Evolutionary conservation across 371 early-diverging fungal species (phyloP), one percentile per base, ranked within the genome.

Genomic region (Synchytrium microbalum): DNA sequence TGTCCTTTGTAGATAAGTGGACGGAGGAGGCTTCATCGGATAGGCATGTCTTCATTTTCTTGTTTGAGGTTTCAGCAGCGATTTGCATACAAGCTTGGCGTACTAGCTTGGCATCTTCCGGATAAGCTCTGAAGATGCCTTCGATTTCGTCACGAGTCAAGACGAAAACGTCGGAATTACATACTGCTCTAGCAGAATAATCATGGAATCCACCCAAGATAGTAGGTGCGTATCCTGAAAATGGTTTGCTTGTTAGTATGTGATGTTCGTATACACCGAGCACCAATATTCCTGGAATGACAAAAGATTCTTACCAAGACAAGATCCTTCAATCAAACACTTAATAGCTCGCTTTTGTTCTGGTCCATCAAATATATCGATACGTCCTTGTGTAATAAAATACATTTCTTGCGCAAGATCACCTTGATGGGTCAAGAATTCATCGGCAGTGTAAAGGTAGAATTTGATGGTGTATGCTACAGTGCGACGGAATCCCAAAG

Each of bases 81-180:
- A 19, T 38, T 38, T 19, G 46, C 46, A 19, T 19, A 38, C 46
- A 38, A 38, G 46, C 71, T n/a, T 30, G 58, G 14, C 55, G 16
- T 30, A 77, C 79, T 19, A 66, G 46, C 25, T 59, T 52, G 16
- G 63, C 63, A 66, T 79, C 79, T 2, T 72, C 77, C 0, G 79
- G 79, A 61, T 70, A 79, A 2, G 72, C 70, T 16, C 30, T 61
- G 64, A 74, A 76, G 16, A 74, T 73, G 3, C 54, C 33, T 23
- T 73, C 68, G 16, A 73, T 60, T 29, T 77, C 77, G 13, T 73
- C 72, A 26, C 69, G 62, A 57, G 68, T 60, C 30, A 79, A 68
- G 19, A 77, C 75, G 65, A 75, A 79, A 31, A 79, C 73, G 59
- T 79, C 79, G n/a, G 74, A 73, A 67, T 79, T 79, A 67, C 77